Evolutionary conservation across 148 eudicot genomes (phyloP).

Genomic region (Fagopyrum esculentum): DNA sequence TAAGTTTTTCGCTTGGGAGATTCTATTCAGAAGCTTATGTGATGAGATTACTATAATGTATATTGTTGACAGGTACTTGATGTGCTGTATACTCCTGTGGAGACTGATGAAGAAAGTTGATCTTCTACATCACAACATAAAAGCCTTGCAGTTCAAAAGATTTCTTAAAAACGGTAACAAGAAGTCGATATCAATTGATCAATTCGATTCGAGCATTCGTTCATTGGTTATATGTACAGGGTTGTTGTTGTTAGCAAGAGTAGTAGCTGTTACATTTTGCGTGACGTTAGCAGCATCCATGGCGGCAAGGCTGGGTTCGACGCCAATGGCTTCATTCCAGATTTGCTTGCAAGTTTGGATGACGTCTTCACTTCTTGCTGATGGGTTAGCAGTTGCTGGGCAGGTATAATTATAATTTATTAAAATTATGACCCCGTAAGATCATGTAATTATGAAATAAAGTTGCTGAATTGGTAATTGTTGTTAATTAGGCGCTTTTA

Average conservation of each 20-base stretch:
- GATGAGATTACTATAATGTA: no score
- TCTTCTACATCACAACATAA: slow-evolving; percentile 64
- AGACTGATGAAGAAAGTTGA: slow-evolving; percentile 62
- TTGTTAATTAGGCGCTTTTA: slow-evolving; percentile 60
- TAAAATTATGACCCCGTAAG: no score
- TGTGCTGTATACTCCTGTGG: slow-evolving; percentile 59
- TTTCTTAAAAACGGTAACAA: slow-evolving; percentile 76
- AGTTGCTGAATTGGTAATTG: not conserved
- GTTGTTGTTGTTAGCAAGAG: slow-evolving; percentile 56
- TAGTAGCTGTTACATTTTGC: slow-evolving; percentile 78
- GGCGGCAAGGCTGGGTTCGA: slow-evolving; percentile 86
- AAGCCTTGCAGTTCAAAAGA: slow-evolving; percentile 59
- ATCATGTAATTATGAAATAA: no score
- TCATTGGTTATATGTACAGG: slow-evolving; percentile 30
- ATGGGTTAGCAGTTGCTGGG: slow-evolving; percentile 96
- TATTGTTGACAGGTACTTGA: slow-evolving; percentile 81
- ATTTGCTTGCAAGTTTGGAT: slow-evolving; percentile 94
- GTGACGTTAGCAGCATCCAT: slow-evolving; percentile 89
- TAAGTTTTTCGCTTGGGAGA: slow-evolving; percentile 17
- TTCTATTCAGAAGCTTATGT: no score
- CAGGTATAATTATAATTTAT: slow-evolving; percentile 37
- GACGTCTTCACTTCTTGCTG: slow-evolving; percentile 92
- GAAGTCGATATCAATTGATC: not conserved
- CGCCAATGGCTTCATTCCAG: slow-evolving; percentile 93
- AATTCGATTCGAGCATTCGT: not conserved